Percentiles rank a stretch among this genome's conserved stretches.
These are phyloP conservation scores for Echria macrotheca DNA, from an alignment of 495 filamentous ascomycete genomes.

Conservation along the genomic window DNA sequence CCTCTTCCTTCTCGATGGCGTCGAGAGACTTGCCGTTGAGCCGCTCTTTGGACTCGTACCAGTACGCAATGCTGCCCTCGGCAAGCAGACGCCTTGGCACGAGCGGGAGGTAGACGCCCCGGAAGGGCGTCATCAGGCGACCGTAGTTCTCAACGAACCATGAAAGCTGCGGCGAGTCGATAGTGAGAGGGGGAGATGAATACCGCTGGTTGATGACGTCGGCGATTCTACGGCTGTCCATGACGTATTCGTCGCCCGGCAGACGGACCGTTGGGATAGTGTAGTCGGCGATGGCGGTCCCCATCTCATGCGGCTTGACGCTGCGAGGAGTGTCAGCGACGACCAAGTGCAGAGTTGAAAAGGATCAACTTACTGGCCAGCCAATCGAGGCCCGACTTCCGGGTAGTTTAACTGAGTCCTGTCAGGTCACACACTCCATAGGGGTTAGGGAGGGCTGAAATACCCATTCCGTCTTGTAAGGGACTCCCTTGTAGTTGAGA, in stretches of 20 bases:
- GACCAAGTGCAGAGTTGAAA: not conserved
- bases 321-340: not conserved
- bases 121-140: slow-evolving; percentile 16
- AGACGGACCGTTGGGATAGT: slow-evolving; percentile 50
- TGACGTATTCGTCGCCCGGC: slow-evolving; percentile 48
- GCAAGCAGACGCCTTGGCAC: slow-evolving; percentile 37
- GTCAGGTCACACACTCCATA: too few species aligned
- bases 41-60: slow-evolving; percentile 34
- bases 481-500: too few species aligned
- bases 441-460: too few species aligned
- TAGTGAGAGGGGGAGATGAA: slow-evolving; percentile 46
- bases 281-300: too few species aligned
- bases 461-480: too few species aligned
- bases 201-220: slow-evolving; percentile 45
- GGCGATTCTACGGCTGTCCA: slow-evolving; percentile 52
- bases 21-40: slow-evolving; percentile 43
- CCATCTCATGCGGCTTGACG: slow-evolving; percentile 26
- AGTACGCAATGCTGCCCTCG: slow-evolving; percentile 40
- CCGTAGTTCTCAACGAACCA: slow-evolving; percentile 25
- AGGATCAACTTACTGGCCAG: slow-evolving; percentile 22
- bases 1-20: slow-evolving; percentile 28
- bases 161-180: slow-evolving; percentile 41
- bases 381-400: slow-evolving; percentile 42
- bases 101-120: slow-evolving; percentile 26
- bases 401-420: slow-evolving; percentile 60